A percentile compares a stretch with the other conserved stretches of the same genome.
These are phyloP conservation scores for Gonapodya sp. DNA, from an alignment of 192 early-diverging fungal genomes.

Conservation along the genomic window DNA sequence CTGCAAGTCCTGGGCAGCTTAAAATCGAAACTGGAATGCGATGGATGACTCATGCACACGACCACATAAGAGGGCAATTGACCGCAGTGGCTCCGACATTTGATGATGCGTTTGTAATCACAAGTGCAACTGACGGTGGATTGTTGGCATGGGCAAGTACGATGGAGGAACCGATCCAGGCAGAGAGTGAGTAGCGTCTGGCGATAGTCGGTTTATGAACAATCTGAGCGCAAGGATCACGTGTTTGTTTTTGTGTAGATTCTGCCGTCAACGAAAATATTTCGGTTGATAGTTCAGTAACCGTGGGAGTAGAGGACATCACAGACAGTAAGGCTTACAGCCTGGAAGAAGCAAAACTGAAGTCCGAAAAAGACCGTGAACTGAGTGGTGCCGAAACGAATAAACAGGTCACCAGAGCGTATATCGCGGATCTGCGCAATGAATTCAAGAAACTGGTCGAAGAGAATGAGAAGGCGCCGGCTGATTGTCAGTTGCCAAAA, in stretches of 20 bases:
- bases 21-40: constrained; percentile 26
- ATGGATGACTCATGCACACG: constrained; percentile 47
- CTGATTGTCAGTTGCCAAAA: constrained; percentile 14
- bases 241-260: neutral
- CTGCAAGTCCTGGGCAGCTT: neutral
- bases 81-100: constrained; percentile 28
- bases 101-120: constrained; percentile 41
- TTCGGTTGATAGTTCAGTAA: neutral
- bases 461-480: constrained; percentile 29
- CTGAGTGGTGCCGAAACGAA: constrained; percentile 38
- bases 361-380: constrained; percentile 46
- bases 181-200: neutral
- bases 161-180: neutral
- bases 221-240: too few species aligned
- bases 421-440: constrained; percentile 35
- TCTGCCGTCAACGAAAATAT: neutral
- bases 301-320: constrained; percentile 30
- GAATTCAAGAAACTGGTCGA: constrained; percentile 36
- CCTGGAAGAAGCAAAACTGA: constrained; percentile 49
- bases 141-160: constrained; percentile 28
- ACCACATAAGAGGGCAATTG: constrained; percentile 28
- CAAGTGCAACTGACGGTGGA: constrained; percentile 40
- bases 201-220: too few species aligned
- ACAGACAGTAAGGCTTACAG: constrained; percentile 36
- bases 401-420: constrained; percentile 38